Percentiles rank a stretch among this genome's conserved stretches.
These are phyloP conservation scores for Fraxinus dipetala DNA, from an alignment of 305 asterid species.

Conservation along the genomic window DNA sequence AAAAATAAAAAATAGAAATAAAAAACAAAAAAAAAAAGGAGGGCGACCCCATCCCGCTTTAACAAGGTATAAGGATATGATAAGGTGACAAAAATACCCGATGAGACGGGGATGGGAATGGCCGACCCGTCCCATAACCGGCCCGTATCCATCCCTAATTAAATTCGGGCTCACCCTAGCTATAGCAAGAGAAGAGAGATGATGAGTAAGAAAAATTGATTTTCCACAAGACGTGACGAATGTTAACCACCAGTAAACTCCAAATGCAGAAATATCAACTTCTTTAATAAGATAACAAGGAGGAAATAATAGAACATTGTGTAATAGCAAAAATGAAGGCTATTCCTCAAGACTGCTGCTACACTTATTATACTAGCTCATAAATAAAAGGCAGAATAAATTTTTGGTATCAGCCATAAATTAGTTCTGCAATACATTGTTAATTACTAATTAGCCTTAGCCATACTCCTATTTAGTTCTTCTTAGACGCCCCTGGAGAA, in stretches of 20 bases:
- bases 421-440: background rate
- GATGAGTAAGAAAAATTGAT: background rate
- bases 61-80: background rate
- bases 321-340: background rate
- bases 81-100: background rate
- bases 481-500: background rate
- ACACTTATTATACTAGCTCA: background rate
- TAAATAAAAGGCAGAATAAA: background rate
- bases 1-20: no score
- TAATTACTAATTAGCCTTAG: background rate
- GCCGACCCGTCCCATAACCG: background rate
- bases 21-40: no score
- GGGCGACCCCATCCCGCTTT: background rate
- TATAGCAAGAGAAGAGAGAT: background rate
- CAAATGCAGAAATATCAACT: background rate
- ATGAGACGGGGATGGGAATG: background rate
- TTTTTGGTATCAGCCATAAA: background rate
- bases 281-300: background rate
- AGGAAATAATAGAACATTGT: background rate
- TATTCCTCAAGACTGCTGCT: background rate
- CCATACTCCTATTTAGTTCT: background rate
- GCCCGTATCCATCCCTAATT: background rate
- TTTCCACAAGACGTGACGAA: background rate
- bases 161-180: background rate
- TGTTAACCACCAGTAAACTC: background rate